A percentile compares a stretch with the other conserved stretches of the same genome.
These are phyloP conservation scores for Articulospora tetracladia DNA, from an alignment of 495 filamentous ascomycete genomes.

Conservation along the genomic window DNA sequence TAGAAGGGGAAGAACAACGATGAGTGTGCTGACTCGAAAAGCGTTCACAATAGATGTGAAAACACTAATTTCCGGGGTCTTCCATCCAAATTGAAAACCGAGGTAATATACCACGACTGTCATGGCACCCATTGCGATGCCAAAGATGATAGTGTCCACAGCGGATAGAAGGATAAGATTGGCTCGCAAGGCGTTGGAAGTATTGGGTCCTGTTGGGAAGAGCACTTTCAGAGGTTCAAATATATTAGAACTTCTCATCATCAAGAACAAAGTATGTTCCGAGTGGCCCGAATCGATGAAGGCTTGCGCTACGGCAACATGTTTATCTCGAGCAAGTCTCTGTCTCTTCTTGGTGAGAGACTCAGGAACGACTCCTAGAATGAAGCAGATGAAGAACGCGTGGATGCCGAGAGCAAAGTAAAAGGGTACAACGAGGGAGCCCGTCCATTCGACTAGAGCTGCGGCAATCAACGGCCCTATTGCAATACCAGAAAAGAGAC, in stretches of 20 bases:
- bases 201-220: conserved; percentile 61
- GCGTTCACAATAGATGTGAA: conserved; percentile 76
- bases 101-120: conserved; percentile 77
- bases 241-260: conserved; percentile 44
- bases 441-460: conserved; percentile 66
- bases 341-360: conserved; percentile 70
- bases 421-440: conserved; percentile 68
- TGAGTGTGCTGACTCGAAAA: conserved; percentile 67
- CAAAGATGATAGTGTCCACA: conserved; percentile 75
- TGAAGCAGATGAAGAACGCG: conserved; percentile 60
- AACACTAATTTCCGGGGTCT: conserved; percentile 66
- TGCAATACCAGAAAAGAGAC: conserved; percentile 82
- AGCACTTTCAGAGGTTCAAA: conserved; percentile 76
- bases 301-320: conserved; percentile 30
- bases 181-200: conserved; percentile 54
- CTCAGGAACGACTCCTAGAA: conserved; percentile 73
- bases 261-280: background rate
- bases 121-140: conserved; percentile 75
- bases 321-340: conserved; percentile 61
- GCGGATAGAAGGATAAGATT: conserved; percentile 78
- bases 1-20: conserved; percentile 68
- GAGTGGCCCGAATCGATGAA: background rate
- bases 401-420: conserved; percentile 73
- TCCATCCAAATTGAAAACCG: conserved; percentile 76
- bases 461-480: conserved; percentile 77